Evolutionary conservation across 2,329 filamentous ascomycete species (phyloP).

Genomic region (Trichoderma sp.): DNA sequence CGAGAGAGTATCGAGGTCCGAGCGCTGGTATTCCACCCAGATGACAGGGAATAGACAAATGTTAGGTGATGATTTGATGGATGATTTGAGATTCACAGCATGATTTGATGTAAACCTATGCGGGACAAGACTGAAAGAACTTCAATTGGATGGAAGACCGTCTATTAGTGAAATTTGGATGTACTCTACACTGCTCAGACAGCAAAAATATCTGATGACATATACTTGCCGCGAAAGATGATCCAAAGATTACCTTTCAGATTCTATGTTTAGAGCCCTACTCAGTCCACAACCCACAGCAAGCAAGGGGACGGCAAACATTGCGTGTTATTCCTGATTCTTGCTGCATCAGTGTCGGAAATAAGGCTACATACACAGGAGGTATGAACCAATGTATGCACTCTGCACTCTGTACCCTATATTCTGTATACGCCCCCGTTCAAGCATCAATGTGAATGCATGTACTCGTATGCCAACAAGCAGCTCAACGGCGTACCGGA

Average conservation of each 20-base stretch:
- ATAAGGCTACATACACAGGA: not conserved
- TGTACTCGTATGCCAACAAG: not conserved
- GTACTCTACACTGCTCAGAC: not conserved
- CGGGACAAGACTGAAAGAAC: not conserved
- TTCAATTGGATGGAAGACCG: not conserved
- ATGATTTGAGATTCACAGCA: not conserved
- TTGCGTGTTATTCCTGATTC: not conserved
- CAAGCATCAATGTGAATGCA: not conserved
- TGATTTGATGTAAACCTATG: not conserved
- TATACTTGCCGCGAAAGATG: not conserved
- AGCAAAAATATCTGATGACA: not conserved
- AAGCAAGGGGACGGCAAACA: not conserved
- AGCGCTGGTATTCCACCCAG: conserved; percentile 50
- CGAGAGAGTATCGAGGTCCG: conserved; percentile 61
- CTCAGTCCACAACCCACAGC: not conserved
- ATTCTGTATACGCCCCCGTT: not conserved
- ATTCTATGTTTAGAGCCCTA: not conserved
- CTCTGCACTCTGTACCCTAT: not conserved
- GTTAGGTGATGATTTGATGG: not conserved
- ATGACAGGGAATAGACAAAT: conserved; percentile 33
- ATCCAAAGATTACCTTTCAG: not conserved
- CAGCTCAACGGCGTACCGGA: not conserved
- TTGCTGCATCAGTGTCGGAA: not conserved
- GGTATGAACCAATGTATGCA: not conserved
- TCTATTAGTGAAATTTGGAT: not conserved